Conservation (phyloP, 208 protist genomes). For the Wallacemonas sp. region DNA sequence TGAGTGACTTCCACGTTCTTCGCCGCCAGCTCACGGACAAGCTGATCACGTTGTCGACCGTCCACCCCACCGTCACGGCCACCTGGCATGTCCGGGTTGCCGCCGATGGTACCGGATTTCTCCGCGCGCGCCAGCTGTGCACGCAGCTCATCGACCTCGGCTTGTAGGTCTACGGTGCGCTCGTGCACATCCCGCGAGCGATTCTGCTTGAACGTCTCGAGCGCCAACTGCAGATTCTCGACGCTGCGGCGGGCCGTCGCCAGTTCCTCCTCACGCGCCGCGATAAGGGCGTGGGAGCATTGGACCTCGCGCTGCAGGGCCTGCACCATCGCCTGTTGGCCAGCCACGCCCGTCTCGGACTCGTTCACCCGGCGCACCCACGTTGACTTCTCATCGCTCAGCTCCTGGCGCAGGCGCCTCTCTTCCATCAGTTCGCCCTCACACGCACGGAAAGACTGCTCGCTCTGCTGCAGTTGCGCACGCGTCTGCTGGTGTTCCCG, state of each 20-base stretch:
- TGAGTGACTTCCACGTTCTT: constrained; percentile 68
- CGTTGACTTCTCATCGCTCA: constrained; percentile 43
- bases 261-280: constrained; percentile 49
- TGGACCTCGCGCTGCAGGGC: constrained; percentile 41
- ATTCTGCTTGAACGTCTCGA: constrained; percentile 35
- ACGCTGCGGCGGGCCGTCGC: constrained; percentile 16
- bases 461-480: constrained; percentile 25
- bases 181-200: constrained; percentile 32
- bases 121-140: constrained; percentile 14
- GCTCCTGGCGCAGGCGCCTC: constrained; percentile 32
- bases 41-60: not conserved
- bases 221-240: constrained; percentile 39
- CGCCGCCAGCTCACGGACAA: constrained; percentile 29
- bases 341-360: constrained; percentile 7
- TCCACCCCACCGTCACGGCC: not conserved
- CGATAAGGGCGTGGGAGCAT: constrained; percentile 23
- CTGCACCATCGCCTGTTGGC: constrained; percentile 6
- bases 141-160: constrained; percentile 48
- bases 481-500: constrained; percentile 28
- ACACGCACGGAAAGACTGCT: constrained; percentile 19
- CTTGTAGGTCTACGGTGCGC: constrained; percentile 30
- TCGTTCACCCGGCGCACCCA: constrained; percentile 9
- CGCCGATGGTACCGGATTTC: not conserved
- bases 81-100: too few relatives aligned
- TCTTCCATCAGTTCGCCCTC: constrained; percentile 29